Conservation (phyloP, 495 filamentous ascomycete genomes). For the Elaphomyces granulatus region DNA sequence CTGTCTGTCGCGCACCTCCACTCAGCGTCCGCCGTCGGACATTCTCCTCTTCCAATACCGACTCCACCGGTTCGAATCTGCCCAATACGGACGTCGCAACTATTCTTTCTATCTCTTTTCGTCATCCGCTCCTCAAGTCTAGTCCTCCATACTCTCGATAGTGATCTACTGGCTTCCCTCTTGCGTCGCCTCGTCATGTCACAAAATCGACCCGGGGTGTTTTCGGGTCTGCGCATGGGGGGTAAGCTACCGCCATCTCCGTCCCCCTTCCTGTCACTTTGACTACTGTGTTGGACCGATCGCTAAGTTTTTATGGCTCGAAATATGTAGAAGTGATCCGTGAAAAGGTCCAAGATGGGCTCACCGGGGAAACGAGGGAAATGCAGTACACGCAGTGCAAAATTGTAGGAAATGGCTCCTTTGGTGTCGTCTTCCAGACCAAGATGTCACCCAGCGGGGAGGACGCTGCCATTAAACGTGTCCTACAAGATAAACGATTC, state of each 20-base stretch:
- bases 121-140: slow-evolving; percentile 31
- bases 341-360: slow-evolving; percentile 96
- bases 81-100: slow-evolving; percentile 41
- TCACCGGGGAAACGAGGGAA: slow-evolving; percentile 89
- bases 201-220: slow-evolving; percentile 59
- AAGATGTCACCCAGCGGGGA: slow-evolving; percentile 94
- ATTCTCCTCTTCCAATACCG: too few species aligned
- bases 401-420: slow-evolving; percentile 98
- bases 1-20: slow-evolving; percentile 20
- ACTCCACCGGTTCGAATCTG: slow-evolving; percentile 18
- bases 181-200: slow-evolving; percentile 40
- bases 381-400: slow-evolving; percentile 99
- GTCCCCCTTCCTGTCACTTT: slow-evolving; percentile 3
- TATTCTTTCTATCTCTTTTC: slow-evolving; percentile 19
- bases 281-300: slow-evolving; percentile 1
- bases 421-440: slow-evolving; percentile 97
- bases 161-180: slow-evolving; percentile 11
- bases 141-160: slow-evolving; percentile 33
- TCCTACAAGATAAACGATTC: slow-evolving; percentile 97
- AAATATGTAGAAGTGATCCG: slow-evolving; percentile 71
- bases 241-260: slow-evolving; percentile 37
- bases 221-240: slow-evolving; percentile 69
- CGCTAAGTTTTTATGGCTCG: neutral
- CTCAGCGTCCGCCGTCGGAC: slow-evolving; percentile 19
- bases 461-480: slow-evolving; percentile 96